These are phyloP conservation scores for Liriodendron chinense DNA, from an alignment of 164 flowering plant genomes.

Conservation along the genomic window DNA sequence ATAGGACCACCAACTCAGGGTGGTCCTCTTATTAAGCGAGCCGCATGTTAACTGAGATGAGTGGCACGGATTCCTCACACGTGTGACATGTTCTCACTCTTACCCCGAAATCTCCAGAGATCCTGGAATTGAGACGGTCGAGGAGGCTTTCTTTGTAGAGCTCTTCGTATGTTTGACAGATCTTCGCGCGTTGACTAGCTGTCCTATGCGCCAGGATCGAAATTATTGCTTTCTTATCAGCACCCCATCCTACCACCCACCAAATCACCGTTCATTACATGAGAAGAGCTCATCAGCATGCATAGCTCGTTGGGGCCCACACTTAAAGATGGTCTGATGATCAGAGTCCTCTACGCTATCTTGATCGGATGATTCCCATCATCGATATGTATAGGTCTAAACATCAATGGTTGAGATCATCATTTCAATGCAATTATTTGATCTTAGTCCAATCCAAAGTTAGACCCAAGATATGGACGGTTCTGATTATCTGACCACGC, in stretches of 20 bases:
- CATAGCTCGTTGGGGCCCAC: neutral
- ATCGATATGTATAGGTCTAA: too few species aligned
- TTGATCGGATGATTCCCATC: too few species aligned
- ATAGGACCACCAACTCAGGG: too few species aligned
- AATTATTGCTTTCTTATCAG: constrained; percentile 70
- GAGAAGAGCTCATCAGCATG: neutral
- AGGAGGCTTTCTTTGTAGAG: constrained; percentile 63
- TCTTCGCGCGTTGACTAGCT: constrained; percentile 56
- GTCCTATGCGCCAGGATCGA: constrained; percentile 63
- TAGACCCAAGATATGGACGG: too few species aligned
- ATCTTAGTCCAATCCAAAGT: too few species aligned
- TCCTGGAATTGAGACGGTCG: constrained; percentile 52
- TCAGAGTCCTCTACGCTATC: neutral
- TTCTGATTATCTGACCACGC: too few species aligned
- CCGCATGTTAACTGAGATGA: neutral
- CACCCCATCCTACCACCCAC: constrained; percentile 53
- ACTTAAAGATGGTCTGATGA: neutral
- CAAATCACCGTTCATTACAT: neutral
- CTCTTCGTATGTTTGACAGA: constrained; percentile 56
- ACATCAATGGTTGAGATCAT: too few species aligned
- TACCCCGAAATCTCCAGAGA: constrained; percentile 19
- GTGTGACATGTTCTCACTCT: too few species aligned
- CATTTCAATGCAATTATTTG: too few species aligned
- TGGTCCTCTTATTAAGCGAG: neutral
- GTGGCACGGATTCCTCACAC: neutral